These are phyloP conservation scores for Bonia amplexicaulis DNA, from an alignment of 176 grass and related monocot species.

Conservation along the genomic window DNA sequence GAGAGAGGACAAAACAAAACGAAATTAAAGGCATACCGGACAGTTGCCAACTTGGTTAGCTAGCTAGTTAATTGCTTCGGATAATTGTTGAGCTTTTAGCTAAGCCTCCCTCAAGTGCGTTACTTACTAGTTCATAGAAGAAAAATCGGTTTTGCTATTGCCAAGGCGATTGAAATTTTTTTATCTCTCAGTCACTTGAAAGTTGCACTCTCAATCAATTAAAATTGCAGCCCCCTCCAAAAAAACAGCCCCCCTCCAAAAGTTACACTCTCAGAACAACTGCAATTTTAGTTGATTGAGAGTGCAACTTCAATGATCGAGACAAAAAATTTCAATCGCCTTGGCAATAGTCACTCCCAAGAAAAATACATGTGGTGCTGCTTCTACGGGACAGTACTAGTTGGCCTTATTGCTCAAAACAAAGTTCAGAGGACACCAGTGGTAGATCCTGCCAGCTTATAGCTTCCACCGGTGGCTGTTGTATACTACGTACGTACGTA, in stretches of 20 bases:
- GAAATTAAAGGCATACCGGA: background rate
- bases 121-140: background rate
- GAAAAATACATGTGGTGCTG: background rate
- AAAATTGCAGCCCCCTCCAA: no score
- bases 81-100: background rate
- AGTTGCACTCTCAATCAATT: no score
- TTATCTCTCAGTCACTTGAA: no score
- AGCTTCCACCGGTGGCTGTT: background rate
- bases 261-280: no score
- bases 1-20: background rate
- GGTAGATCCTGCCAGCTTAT: background rate
- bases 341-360: no score
- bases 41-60: background rate
- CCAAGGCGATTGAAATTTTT: no score
- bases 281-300: no score
- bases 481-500: no score
- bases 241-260: no score
- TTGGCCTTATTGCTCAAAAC: background rate
- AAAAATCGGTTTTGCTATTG: no score
- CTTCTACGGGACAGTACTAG: background rate
- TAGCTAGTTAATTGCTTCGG: background rate
- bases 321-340: no score
- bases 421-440: background rate
- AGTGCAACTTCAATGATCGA: no score
- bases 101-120: background rate